phyloP scores from a whole-genome alignment of 306 rosid genomes.

The Trifolium fragiferum region DNA sequence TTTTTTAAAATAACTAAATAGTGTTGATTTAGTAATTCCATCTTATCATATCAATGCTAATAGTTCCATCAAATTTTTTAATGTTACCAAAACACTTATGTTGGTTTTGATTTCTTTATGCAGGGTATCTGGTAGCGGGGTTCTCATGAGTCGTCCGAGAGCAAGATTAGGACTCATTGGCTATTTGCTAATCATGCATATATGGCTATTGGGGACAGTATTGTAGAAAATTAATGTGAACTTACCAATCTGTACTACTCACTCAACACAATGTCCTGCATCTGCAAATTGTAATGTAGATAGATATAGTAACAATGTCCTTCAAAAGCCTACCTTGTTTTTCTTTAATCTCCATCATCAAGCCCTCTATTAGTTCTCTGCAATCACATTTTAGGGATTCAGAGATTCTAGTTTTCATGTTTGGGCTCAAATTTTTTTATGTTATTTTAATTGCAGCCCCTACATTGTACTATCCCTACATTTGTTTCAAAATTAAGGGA shows the following conservation, averaged over 20 bases:
- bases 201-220: slow-evolving; percentile 86
- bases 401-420: slow-evolving; percentile 56
- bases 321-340: slow-evolving; percentile 43
- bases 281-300: slow-evolving; percentile 66
- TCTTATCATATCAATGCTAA: slow-evolving; percentile 11
- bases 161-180: slow-evolving; percentile 87
- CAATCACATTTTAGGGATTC: slow-evolving; percentile 81
- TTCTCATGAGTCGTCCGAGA: slow-evolving; percentile 88
- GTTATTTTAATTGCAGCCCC: slow-evolving; percentile 16
- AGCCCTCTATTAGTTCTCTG: slow-evolving; percentile 58
- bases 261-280: slow-evolving; percentile 39
- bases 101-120: slow-evolving; percentile 40
- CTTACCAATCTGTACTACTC: slow-evolving; percentile 29
- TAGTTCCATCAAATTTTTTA: slow-evolving; percentile 2
- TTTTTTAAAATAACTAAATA: slow-evolving; percentile 1
- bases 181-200: slow-evolving; percentile 76
- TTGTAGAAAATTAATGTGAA: slow-evolving; percentile 57
- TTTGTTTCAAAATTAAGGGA: slow-evolving; percentile 33
- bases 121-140: slow-evolving; percentile 94
- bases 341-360: slow-evolving; percentile 27
- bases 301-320: slow-evolving; percentile 37
- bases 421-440: slow-evolving; percentile 25
- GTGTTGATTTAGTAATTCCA: not conserved
- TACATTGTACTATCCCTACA: slow-evolving; percentile 34
- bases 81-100: slow-evolving; percentile 1